Evolutionary conservation across 768 basidiomycete genomes (phyloP).

Genomic region (Omphalotus guepiniiformis): DNA sequence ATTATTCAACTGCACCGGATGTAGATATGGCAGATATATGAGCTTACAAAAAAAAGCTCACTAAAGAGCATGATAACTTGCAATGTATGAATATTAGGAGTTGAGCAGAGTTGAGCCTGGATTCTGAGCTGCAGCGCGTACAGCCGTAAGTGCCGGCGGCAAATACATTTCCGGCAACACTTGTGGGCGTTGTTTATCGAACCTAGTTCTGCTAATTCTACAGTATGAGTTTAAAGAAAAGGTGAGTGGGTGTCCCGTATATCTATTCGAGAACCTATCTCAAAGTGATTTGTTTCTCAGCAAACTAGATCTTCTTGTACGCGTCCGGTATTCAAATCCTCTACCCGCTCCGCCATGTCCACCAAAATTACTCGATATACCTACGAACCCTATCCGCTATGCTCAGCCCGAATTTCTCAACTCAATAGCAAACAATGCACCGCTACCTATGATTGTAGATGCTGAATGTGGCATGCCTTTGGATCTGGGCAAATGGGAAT

Average conservation of each 20-base stretch:
- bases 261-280: constrained; percentile 15
- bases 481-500: constrained; percentile 79
- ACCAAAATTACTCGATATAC: constrained; percentile 88
- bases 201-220: constrained; percentile 23
- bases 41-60: too few species aligned
- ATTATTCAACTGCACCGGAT: too few species aligned
- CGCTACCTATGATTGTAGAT: constrained; percentile 94
- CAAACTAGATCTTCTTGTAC: constrained; percentile 88
- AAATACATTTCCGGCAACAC: too few species aligned
- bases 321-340: constrained; percentile 91
- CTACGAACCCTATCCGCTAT: constrained; percentile 87
- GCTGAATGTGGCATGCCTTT: constrained; percentile 97
- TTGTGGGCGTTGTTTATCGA: too few species aligned
- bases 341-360: constrained; percentile 96
- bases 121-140: too few species aligned
- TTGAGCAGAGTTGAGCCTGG: too few species aligned
- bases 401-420: constrained; percentile 83
- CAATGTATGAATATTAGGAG: too few species aligned
- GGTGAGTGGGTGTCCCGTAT: constrained; percentile 24
- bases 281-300: constrained; percentile 25
- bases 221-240: constrained; percentile 55
- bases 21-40: too few species aligned
- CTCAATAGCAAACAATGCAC: constrained; percentile 72
- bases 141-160: too few species aligned
- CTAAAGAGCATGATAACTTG: too few species aligned